A percentile compares a stretch with the other conserved stretches of the same genome.
phyloP scores from a whole-genome alignment of 2,329 filamentous ascomycete species.

The Ceratocystis huliohia region DNA sequence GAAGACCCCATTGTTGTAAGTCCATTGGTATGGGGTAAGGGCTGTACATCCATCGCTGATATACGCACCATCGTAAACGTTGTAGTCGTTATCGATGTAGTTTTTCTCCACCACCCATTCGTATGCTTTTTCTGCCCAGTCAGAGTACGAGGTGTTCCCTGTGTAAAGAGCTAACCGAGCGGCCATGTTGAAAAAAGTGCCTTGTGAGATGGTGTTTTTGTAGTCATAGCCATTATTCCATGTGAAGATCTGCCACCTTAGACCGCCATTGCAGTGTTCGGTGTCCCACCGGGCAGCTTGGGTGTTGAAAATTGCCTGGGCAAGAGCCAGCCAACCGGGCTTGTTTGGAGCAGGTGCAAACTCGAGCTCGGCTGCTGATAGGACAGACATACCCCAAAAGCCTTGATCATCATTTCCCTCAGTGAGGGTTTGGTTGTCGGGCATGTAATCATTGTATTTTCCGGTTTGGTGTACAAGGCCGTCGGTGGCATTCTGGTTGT shows the following conservation, averaged over 20 bases:
- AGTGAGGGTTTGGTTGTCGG: slow-evolving; percentile 54
- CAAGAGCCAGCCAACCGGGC: slow-evolving; percentile 58
- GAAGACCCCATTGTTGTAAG: slow-evolving; percentile 55
- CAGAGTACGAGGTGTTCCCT: slow-evolving; percentile 59
- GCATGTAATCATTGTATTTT: slow-evolving; percentile 63
- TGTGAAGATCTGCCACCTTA: slow-evolving; percentile 74
- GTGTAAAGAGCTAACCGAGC: slow-evolving; percentile 66
- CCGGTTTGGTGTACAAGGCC: slow-evolving; percentile 66
- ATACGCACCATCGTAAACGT: slow-evolving; percentile 51
- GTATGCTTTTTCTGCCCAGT: slow-evolving; percentile 65
- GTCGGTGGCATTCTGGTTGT: slow-evolving; percentile 54
- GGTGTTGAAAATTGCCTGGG: slow-evolving; percentile 69
- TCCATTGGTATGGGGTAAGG: slow-evolving; percentile 51
- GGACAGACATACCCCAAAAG: slow-evolving; percentile 59
- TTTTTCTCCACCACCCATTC: slow-evolving; percentile 50
- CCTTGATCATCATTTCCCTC: slow-evolving; percentile 66
- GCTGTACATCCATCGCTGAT: slow-evolving; percentile 44
- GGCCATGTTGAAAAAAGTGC: slow-evolving; percentile 49
- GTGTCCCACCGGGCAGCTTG: slow-evolving; percentile 63
- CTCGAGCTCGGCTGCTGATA: slow-evolving; percentile 57
- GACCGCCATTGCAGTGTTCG: slow-evolving; percentile 55
- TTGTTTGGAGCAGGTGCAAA: slow-evolving; percentile 46
- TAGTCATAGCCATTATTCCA: slow-evolving; percentile 75
- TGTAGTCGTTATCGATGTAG: slow-evolving; percentile 47
- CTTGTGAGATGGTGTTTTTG: slow-evolving; percentile 55